Conservation (phyloP, 345 rosid species). For the Balakata baccata region DNA sequence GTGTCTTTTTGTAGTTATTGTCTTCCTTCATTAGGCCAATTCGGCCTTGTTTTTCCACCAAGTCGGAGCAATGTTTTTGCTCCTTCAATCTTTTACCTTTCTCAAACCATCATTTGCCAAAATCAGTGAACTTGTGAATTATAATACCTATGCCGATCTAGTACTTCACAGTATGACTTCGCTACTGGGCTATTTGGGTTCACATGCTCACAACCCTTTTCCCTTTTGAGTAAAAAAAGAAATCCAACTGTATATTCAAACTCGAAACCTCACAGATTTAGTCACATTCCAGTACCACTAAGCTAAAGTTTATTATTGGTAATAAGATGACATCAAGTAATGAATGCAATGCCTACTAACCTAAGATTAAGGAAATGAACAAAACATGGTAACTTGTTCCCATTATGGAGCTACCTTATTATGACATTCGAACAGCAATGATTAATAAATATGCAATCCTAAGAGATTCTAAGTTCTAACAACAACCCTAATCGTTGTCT, state of each 20-base stretch:
- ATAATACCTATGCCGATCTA: no score
- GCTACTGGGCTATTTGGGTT: no score
- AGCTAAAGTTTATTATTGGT: no score
- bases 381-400: background rate
- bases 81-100: no score
- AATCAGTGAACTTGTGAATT: no score
- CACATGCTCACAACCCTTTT: no score
- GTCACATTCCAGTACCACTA: no score
- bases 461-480: background rate
- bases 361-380: background rate
- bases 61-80: background rate
- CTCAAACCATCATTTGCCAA: background rate
- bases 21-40: constrained; percentile 5
- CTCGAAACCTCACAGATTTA: no score
- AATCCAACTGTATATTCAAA: no score
- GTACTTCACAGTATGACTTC: no score
- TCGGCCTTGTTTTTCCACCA: background rate
- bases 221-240: no score
- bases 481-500: background rate
- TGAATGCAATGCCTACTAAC: background rate
- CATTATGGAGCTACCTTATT: background rate
- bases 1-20: constrained; percentile 28
- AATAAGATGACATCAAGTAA: background rate
- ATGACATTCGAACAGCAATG: background rate
- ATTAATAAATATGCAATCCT: constrained; percentile 1